Evolutionary conservation across 2,329 filamentous ascomycete genomes (phyloP).

Genomic region (Trichoderma guizhouense): DNA sequence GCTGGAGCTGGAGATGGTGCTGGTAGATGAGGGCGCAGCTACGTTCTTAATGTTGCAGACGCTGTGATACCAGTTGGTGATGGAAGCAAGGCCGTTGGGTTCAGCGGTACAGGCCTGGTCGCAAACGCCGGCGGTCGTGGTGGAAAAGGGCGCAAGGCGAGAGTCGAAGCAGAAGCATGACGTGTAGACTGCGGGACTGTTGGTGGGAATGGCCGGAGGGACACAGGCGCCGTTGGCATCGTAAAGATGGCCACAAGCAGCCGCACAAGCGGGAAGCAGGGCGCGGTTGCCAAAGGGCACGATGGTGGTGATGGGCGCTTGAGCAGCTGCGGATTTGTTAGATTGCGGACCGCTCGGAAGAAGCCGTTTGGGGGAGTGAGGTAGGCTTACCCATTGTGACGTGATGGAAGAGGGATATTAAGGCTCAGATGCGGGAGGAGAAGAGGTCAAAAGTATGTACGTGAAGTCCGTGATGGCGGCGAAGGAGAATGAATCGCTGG

Average conservation of each 20-base stretch:
- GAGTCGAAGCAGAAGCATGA: slow-evolving; percentile 71
- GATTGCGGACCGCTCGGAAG: neutral
- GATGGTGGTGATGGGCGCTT: slow-evolving; percentile 44
- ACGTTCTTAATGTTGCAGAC: slow-evolving; percentile 54
- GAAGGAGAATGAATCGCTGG: neutral
- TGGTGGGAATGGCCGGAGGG: slow-evolving; percentile 50
- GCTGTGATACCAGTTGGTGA: slow-evolving; percentile 67
- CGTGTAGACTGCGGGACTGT: slow-evolving; percentile 53
- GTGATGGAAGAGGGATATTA: neutral
- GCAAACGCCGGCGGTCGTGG: slow-evolving; percentile 59
- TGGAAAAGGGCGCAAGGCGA: slow-evolving; percentile 56
- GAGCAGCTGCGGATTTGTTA: neutral
- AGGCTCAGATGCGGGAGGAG: neutral
- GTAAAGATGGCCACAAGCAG: slow-evolving; percentile 56
- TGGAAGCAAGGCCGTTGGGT: slow-evolving; percentile 46
- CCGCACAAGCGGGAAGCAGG: slow-evolving; percentile 60
- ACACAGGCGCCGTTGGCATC: slow-evolving; percentile 71
- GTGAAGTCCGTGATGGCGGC: neutral
- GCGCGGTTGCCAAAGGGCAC: slow-evolving; percentile 47
- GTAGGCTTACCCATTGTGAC: slow-evolving; percentile 36
- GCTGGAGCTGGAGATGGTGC: slow-evolving; percentile 18
- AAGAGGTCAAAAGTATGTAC: neutral
- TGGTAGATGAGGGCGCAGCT: slow-evolving; percentile 14
- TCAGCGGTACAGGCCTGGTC: slow-evolving; percentile 52
- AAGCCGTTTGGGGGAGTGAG: neutral